These are phyloP conservation scores for Russula ochroleuca DNA, from an alignment of 768 basidiomycete species.

Conservation along the genomic window DNA sequence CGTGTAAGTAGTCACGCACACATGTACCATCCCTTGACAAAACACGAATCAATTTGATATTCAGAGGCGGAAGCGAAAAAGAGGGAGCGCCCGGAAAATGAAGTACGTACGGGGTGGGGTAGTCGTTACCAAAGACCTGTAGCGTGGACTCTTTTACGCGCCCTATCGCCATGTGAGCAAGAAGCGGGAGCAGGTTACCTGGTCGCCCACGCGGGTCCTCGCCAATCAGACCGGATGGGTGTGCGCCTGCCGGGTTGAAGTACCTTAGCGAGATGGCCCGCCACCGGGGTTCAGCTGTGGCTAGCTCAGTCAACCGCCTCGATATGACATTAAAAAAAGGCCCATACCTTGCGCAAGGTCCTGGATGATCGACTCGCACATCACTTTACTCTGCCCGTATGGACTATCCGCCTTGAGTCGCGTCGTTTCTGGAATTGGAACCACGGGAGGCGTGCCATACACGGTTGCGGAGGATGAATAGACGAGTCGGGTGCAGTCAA, in stretches of 20 bases:
- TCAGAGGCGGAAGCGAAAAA: neutral
- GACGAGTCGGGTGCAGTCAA: conserved; percentile 80
- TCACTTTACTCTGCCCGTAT: conserved; percentile 95
- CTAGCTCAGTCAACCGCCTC: neutral
- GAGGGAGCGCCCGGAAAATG: neutral
- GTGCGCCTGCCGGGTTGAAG: conserved; percentile 99
- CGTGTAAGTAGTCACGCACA: conserved; percentile 92
- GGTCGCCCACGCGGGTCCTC: conserved; percentile 96
- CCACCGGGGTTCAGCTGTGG: conserved; percentile 71
- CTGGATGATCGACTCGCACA: conserved; percentile 85
- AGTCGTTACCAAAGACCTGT: conserved; percentile 93
- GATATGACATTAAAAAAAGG: neutral
- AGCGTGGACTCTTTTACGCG: conserved; percentile 59
- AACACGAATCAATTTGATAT: conserved; percentile 1
- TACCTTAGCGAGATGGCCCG: conserved; percentile 85
- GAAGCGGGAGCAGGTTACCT: conserved; percentile 87
- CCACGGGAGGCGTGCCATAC: conserved; percentile 86
- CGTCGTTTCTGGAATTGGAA: conserved; percentile 93
- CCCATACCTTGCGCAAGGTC: conserved; percentile 75
- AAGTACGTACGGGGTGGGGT: conserved; percentile 77
- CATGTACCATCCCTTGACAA: conserved; percentile 83
- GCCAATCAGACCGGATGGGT: conserved; percentile 91
- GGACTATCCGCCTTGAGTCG: conserved; percentile 84
- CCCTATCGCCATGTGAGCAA: conserved; percentile 93
- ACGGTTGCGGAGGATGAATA: conserved; percentile 99